Evolutionary conservation across 768 basidiomycete genomes (phyloP).

Genomic region (Psilocybe cubensis): DNA sequence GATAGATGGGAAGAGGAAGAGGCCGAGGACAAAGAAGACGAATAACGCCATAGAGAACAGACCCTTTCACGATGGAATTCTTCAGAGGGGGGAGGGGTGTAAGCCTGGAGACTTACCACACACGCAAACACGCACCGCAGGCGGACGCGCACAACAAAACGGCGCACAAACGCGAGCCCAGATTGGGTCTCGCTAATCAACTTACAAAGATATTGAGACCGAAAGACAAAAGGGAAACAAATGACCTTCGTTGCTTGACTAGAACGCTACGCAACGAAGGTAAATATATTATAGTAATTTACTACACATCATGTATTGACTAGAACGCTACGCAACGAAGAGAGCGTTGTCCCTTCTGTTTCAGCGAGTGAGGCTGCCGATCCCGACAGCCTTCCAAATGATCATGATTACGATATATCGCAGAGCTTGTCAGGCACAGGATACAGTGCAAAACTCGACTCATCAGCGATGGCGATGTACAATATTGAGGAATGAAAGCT

Average conservation of each 20-base stretch:
- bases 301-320: background rate
- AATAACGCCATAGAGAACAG: background rate
- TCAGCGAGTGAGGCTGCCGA: background rate
- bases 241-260: background rate
- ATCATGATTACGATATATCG: no score
- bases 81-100: background rate
- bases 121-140: no score
- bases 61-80: background rate
- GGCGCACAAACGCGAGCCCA: no score
- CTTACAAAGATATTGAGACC: no score
- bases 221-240: no score
- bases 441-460: no score
- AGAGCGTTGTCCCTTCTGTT: background rate
- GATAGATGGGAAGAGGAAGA: conserved; percentile 17
- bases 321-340: background rate
- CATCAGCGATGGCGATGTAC: no score
- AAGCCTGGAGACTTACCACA: background rate
- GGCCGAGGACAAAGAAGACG: no score
- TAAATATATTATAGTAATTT: background rate
- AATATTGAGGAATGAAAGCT: no score
- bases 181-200: background rate
- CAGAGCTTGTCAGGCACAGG: no score
- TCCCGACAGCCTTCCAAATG: no score
- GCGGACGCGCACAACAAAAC: no score
- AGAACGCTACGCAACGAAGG: background rate